A percentile compares a stretch with the other conserved stretches of the same genome.
Conservation (phyloP, 495 filamentous ascomycete genomes). For the Penicillium pancosmium region DNA sequence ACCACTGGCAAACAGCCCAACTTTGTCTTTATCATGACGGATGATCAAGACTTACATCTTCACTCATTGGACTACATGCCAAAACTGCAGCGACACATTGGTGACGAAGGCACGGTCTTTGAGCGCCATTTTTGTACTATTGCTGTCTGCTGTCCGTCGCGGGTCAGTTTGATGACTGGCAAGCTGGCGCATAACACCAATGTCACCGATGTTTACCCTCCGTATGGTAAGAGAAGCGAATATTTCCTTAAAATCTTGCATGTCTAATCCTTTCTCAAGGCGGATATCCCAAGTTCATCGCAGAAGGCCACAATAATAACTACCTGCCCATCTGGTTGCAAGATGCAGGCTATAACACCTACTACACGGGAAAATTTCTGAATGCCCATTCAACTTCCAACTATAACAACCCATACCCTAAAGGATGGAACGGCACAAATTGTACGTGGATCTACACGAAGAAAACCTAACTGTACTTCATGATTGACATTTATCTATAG, state of each 20-base stretch:
- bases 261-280: constrained; percentile 32
- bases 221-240: constrained; percentile 42
- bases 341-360: constrained; percentile 61
- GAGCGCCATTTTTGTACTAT: constrained; percentile 55
- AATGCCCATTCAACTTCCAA: constrained; percentile 57
- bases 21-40: constrained; percentile 59
- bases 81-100: constrained; percentile 47
- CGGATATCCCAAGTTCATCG: constrained; percentile 64
- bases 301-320: constrained; percentile 57
- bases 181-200: constrained; percentile 67
- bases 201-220: constrained; percentile 62
- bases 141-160: constrained; percentile 58
- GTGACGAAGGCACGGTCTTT: constrained; percentile 49
- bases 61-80: constrained; percentile 55
- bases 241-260: background rate
- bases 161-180: constrained; percentile 60
- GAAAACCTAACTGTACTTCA: no score
- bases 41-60: constrained; percentile 60
- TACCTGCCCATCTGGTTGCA: constrained; percentile 66
- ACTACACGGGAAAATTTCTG: constrained; percentile 67
- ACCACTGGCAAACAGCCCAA: constrained; percentile 26
- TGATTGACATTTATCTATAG: constrained; percentile 44
- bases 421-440: background rate
- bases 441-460: background rate
- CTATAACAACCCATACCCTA: constrained; percentile 34